Evolutionary conservation across 2,329 filamentous ascomycete species (phyloP), one percentile per base, ranked within the genome.

Genomic region (Chaetomium strumarium): DNA sequence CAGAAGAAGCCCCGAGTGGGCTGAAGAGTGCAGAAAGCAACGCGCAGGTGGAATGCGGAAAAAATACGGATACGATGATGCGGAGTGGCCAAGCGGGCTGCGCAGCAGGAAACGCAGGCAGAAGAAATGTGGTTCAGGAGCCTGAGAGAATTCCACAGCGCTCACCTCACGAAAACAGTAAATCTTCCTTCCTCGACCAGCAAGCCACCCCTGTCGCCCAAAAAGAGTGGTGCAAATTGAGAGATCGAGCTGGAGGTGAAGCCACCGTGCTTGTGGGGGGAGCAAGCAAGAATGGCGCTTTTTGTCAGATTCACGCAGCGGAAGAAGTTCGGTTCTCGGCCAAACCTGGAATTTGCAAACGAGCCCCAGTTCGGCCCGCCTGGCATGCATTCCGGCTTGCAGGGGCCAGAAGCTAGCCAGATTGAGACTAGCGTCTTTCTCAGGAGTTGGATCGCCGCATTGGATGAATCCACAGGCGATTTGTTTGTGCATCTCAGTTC

Each of bases 101-200:
- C 34, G 7, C 34, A 8, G 29, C 10, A 36, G 29, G 29, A 39
- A 24, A 12, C 16, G 24, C 45, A 20, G 12, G 46, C 17, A 29
- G 42, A 44, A 29, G 42, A 44, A 47, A 51, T 47, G 49, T 55
- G 52, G 49, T 49, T 51, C 52, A 51, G 31, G 44, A 24, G 24
- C 24, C 24, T 24, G 24, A 42, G 51, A 58, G 49, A 50, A 55
- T 45, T 51, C 52, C 55, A 51, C 52, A 52, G 46, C 34, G 57
- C 57, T 59, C 55, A 59, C 57, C 57, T 59, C 47, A 40, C 46
- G 36, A 51, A 54, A 36, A 16, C 36, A 49, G 40, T 36, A 42
- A n/a, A 40, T 46, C 46, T 51, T 46, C 33, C 12, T 13, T 45
- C 40, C 41, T 48, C 31, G 45, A 40, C 17, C 43, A 52, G 34